phyloP scores from a whole-genome alignment of 1,284 basidiomycete species.

The Mycena citricolor region DNA sequence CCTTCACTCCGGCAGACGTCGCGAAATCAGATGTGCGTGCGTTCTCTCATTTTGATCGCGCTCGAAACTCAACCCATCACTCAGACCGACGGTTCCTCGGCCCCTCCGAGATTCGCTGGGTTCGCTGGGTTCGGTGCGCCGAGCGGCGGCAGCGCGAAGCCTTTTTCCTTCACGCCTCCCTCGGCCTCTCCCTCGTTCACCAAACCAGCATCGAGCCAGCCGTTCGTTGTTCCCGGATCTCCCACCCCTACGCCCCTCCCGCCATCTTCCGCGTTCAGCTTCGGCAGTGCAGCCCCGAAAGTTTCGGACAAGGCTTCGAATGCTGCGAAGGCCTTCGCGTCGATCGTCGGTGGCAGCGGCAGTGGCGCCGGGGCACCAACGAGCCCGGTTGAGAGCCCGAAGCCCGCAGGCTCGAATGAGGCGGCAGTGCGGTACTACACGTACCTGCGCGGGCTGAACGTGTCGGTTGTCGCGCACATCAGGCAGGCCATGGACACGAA shows the following conservation, averaged over 20 bases:
- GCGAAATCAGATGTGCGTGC: neutral
- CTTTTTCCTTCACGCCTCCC: slow-evolving; percentile 35
- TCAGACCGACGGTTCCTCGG: slow-evolving; percentile 12
- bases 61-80: neutral
- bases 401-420: slow-evolving; percentile 28
- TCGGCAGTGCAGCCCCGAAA: slow-evolving; percentile 20
- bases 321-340: slow-evolving; percentile 43
- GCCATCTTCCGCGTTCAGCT: slow-evolving; percentile 13
- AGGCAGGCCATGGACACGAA: slow-evolving; percentile 67
- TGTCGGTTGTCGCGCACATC: slow-evolving; percentile 66
- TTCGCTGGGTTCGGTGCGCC: slow-evolving; percentile 50
- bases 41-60: neutral
- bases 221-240: slow-evolving; percentile 14
- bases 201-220: slow-evolving; percentile 20
- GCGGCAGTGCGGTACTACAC: slow-evolving; percentile 58
- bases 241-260: no score
- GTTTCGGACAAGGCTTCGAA: slow-evolving; percentile 37
- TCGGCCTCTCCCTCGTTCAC: slow-evolving; percentile 24
- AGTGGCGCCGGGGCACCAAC: no score
- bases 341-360: slow-evolving; percentile 32
- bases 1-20: neutral
- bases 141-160: slow-evolving; percentile 22
- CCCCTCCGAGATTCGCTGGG: slow-evolving; percentile 42
- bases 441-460: slow-evolving; percentile 79
- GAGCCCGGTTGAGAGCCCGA: no score